phyloP scores from a whole-genome alignment of 805 yeast species.

The Pichia scutulata region DNA sequence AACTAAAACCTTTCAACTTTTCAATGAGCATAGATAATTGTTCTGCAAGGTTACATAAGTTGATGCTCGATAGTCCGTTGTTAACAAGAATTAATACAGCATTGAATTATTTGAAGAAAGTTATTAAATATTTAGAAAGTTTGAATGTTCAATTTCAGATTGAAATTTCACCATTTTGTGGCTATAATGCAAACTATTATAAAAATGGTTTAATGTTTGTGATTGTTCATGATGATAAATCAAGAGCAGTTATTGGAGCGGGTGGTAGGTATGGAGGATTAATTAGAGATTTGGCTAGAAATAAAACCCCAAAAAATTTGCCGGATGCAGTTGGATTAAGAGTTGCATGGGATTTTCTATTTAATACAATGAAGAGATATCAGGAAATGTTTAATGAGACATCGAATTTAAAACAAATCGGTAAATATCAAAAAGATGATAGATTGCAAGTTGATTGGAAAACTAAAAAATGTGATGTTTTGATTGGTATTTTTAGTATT shows the following conservation, averaged over 20 bases:
- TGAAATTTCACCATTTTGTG: slow-evolving; percentile 72
- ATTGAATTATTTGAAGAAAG: slow-evolving; percentile 51
- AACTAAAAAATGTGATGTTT: slow-evolving; percentile 68
- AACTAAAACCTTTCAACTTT: slow-evolving; percentile 74
- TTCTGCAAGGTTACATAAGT: slow-evolving; percentile 49
- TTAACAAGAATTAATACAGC: slow-evolving; percentile 55
- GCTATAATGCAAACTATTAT: slow-evolving; percentile 76
- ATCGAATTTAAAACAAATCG: slow-evolving; percentile 14
- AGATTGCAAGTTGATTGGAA: slow-evolving; percentile 31
- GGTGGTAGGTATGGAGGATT: slow-evolving; percentile 91
- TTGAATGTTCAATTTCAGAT: slow-evolving; percentile 47
- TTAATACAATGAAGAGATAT: slow-evolving; percentile 42
- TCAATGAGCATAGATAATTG: slow-evolving; percentile 61
- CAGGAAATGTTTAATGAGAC: slow-evolving; percentile 30
- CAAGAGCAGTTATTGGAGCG: slow-evolving; percentile 56
- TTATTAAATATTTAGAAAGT: slow-evolving; percentile 43
- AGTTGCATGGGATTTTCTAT: slow-evolving; percentile 63
- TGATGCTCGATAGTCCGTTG: slow-evolving; percentile 69
- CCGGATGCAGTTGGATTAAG: slow-evolving; percentile 81
- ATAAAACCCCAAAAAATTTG: slow-evolving; percentile 25
- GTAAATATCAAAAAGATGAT: slow-evolving; percentile 30
- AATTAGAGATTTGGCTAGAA: slow-evolving; percentile 56
- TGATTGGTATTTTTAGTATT: slow-evolving; percentile 63
- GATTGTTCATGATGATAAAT: slow-evolving; percentile 59
- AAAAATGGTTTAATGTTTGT: slow-evolving; percentile 83